Conservation (phyloP, 345 rosid species). For the Eucalyptus regnans region DNA sequence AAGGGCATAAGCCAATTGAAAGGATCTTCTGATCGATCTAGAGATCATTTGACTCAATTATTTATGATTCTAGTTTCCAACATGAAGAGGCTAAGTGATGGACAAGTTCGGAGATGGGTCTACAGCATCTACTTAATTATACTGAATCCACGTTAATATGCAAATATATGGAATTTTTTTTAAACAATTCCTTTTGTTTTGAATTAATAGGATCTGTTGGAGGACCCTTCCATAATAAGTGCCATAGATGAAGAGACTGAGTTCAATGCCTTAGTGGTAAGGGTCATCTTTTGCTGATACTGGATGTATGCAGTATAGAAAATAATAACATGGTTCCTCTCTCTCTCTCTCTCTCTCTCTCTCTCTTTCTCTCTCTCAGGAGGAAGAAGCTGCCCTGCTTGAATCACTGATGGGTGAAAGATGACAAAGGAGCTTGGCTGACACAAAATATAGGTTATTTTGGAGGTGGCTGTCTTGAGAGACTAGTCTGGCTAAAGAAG, state of each 20-base stretch:
- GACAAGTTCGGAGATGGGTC: neutral
- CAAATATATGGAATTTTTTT: neutral
- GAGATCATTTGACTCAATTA: neutral
- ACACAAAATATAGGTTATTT: neutral
- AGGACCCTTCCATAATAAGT: conserved; percentile 59
- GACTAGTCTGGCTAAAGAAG: neutral
- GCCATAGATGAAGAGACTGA: conserved; percentile 91
- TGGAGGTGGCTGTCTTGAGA: neutral
- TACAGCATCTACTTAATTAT: neutral
- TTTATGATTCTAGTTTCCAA: neutral
- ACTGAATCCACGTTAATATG: neutral
- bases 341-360: neutral
- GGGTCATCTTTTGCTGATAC: neutral
- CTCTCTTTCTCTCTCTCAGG: conserved; percentile 25
- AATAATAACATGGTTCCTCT: neutral
- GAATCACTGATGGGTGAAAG: conserved; percentile 68
- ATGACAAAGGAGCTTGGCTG: neutral
- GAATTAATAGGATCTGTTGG: conserved; percentile 57
- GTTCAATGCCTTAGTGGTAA: conserved; percentile 89
- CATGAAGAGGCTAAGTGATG: neutral
- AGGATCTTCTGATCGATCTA: neutral
- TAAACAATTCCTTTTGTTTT: neutral
- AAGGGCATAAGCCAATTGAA: neutral
- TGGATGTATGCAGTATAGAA: neutral
- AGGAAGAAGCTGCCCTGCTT: conserved; percentile 84